Conservation (phyloP, 805 yeast genomes). For the Saccharomycopsis fibuligera region DNA sequence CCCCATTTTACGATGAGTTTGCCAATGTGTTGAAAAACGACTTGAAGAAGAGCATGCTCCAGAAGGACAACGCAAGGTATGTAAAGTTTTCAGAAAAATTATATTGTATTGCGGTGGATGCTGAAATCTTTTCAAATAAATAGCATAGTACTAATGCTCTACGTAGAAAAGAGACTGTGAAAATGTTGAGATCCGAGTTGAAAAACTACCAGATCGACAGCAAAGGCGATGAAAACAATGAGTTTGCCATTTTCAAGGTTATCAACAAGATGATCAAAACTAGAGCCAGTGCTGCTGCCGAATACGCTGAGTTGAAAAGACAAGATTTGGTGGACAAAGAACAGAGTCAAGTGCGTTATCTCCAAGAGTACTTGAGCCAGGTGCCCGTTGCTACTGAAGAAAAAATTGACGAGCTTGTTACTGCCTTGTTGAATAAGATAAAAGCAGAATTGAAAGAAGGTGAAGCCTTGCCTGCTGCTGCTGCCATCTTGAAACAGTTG, state of each 20-base stretch:
- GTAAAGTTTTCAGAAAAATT: background rate
- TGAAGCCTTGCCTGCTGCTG: constrained; percentile 7
- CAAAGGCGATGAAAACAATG: constrained; percentile 29
- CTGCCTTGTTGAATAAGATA: constrained; percentile 1
- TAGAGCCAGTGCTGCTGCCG: constrained; percentile 43
- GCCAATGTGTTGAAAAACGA: constrained; percentile 15
- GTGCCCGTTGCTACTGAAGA: constrained; percentile 46
- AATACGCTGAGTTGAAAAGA: constrained; percentile 41
- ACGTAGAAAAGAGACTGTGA: constrained; percentile 37
- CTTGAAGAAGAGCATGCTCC: constrained; percentile 19
- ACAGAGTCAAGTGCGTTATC: constrained; percentile 36
- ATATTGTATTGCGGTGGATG: background rate
- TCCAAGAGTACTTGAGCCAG: constrained; percentile 33
- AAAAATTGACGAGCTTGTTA: constrained; percentile 20
- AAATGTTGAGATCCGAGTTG: constrained; percentile 36
- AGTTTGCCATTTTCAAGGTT: constrained; percentile 31
- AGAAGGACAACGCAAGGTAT: constrained; percentile 14
- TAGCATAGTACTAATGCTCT: background rate
- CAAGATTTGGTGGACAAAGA: constrained; percentile 51
- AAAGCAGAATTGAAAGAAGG: constrained; percentile 6
- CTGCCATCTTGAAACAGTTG: constrained; percentile 8
- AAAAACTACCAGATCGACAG: constrained; percentile 40
- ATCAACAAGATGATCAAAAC: constrained; percentile 42
- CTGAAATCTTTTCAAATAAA: background rate
- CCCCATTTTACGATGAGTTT: constrained; percentile 15